Percentiles rank a stretch among this genome's conserved stretches.
Evolutionary conservation across 352 stramenopile genomes (phyloP).

Genomic region (Pythium rishiriense): DNA sequence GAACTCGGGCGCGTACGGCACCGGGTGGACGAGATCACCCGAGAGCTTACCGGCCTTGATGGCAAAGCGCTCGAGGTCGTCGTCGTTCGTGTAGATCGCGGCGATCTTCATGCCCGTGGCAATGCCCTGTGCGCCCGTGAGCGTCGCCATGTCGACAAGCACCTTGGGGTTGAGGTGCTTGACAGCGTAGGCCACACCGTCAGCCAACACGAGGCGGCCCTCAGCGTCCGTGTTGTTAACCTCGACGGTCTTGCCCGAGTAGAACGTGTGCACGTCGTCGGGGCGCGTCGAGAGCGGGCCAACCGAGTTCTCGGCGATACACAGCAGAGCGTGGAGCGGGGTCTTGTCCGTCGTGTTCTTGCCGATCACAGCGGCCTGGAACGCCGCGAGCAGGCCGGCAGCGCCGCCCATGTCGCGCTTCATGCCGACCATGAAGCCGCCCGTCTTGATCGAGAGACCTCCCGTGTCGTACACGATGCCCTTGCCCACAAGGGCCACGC

Average conservation of each 20-base stretch:
- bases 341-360: constrained; percentile 89
- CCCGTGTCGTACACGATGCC: constrained; percentile 97
- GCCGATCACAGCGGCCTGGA: constrained; percentile 82
- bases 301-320: constrained; percentile 95
- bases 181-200: constrained; percentile 92
- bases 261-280: constrained; percentile 94
- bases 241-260: constrained; percentile 96
- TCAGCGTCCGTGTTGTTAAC: constrained; percentile 98
- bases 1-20: constrained; percentile 94
- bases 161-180: constrained; percentile 90
- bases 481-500: constrained; percentile 92
- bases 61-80: constrained; percentile 82
- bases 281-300: constrained; percentile 84
- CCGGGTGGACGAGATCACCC: constrained; percentile 91
- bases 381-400: constrained; percentile 53
- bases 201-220: constrained; percentile 92
- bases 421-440: constrained; percentile 89
- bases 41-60: constrained; percentile 82
- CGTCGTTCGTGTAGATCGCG: constrained; percentile 91
- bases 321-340: constrained; percentile 89
- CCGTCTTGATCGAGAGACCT: constrained; percentile 93
- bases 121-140: constrained; percentile 94
- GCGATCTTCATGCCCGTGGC: constrained; percentile 91
- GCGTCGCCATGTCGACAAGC: constrained; percentile 96
- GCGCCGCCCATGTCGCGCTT: constrained; percentile 94